Base-by-base conservation (phyloP, 1,284 basidiomycete genomes). In the Fomitiporia mediterranea region DNA sequence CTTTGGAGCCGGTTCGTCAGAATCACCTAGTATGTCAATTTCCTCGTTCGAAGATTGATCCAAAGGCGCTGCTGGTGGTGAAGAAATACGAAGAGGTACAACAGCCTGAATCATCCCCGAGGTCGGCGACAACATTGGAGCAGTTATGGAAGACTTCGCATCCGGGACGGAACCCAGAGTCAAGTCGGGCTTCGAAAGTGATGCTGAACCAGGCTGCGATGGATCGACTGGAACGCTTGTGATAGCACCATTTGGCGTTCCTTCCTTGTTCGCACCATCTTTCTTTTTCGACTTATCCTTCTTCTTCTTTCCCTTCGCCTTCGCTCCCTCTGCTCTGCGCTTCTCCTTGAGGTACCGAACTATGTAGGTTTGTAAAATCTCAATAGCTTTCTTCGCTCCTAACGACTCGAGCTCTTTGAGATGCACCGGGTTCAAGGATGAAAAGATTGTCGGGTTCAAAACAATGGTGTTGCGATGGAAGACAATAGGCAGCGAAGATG, bases 311-410 rank as follows among this genome's bases (percentile, higher is more conserved):
- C 83, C 69, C 19, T 69, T 65, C 42, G 58, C 52, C n/a, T 57
- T 54, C 2, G 66, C 68, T 15, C 71, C 70, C 52, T 78, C 74
- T 32, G 73, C 67, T 63, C 73, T 72, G 60, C 81, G 81, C 61
- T 84, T 81, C 70, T 93, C 90, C 72, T 94, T 94, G 65, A 94
- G 74, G 60, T 86, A 90, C 49, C 85, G 80, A 35, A 94, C 89
- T 66, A 95, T 89, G 65, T 93, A 89, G 1, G 81, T 82, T 63
- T 93, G 92, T 49, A 96, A 72, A 21, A 91, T 85, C 63, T 85
- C 82, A 55, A 96, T 71, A 7, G 93, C 91, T 64, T 89, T 86
- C 67, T 89, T 83, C 1, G 91, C 89, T 2, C 92, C 91, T 65
- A 93, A 79, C 39, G 80, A 79, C 68, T 93, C 89, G 42, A 95